Percentiles rank a stretch among this genome's conserved stretches.
These are phyloP conservation scores for Capronia epimyces DNA, from an alignment of 2,329 filamentous ascomycete species.

Conservation along the genomic window DNA sequence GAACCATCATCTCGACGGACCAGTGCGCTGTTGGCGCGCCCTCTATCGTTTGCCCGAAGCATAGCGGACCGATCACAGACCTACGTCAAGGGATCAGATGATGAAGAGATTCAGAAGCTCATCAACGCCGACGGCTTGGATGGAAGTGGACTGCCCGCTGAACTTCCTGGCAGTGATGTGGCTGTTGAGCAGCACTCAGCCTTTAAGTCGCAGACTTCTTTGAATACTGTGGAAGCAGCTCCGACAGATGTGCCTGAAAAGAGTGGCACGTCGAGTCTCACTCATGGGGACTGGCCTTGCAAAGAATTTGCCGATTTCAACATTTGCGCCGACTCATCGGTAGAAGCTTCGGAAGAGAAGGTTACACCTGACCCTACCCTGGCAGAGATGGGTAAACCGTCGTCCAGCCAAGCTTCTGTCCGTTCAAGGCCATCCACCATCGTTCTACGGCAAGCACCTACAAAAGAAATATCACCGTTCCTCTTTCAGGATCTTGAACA, in stretches of 20 bases:
- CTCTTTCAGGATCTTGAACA: constrained; percentile 16
- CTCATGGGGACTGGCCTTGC: constrained; percentile 19
- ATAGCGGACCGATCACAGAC: constrained; percentile 10
- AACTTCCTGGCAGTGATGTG: constrained; percentile 10
- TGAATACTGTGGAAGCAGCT: neutral
- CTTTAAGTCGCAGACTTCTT: neutral
- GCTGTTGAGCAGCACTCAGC: neutral
- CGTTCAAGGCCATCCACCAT: constrained; percentile 16
- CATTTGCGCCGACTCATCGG: neutral
- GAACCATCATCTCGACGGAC: constrained; percentile 8
- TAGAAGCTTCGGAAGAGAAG: neutral
- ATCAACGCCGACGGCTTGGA: constrained; percentile 6
- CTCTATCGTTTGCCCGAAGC: constrained; percentile 11
- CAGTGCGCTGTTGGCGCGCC: constrained; percentile 9
- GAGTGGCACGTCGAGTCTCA: neutral
- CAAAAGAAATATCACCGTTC: constrained; percentile 18
- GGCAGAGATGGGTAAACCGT: constrained; percentile 1
- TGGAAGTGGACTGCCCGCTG: constrained; percentile 4
- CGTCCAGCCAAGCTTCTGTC: constrained; percentile 3
- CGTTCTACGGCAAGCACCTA: constrained; percentile 14
- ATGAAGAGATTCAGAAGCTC: constrained; percentile 9
- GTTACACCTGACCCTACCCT: neutral
- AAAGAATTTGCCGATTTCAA: constrained; percentile 22
- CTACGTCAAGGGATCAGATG: neutral
- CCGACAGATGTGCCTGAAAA: neutral